phyloP scores from a whole-genome alignment of 2,329 filamentous ascomycete genomes.

The Atkinsonella hypoxylon region DNA sequence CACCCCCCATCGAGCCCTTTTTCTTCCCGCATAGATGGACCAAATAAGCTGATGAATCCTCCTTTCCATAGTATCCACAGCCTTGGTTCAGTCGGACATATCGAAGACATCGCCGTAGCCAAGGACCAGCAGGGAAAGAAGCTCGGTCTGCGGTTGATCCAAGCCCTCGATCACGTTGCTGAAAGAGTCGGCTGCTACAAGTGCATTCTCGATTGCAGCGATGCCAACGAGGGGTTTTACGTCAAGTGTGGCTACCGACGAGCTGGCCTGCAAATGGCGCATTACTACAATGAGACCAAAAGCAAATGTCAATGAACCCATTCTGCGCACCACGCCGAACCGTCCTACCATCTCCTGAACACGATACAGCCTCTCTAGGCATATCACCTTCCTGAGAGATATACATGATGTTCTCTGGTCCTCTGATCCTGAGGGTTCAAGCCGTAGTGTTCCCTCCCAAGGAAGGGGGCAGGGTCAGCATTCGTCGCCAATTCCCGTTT shows the following conservation, averaged over 20 bases:
- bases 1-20: too few relatives aligned
- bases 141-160: slow-evolving; percentile 81
- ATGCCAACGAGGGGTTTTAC: slow-evolving; percentile 95
- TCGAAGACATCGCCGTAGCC: slow-evolving; percentile 93
- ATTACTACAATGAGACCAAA: slow-evolving; percentile 64
- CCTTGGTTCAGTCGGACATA: slow-evolving; percentile 79
- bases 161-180: slow-evolving; percentile 82
- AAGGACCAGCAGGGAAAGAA: slow-evolving; percentile 98
- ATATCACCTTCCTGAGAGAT: too few relatives aligned
- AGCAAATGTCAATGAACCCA: slow-evolving; percentile 26
- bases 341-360: too few relatives aligned
- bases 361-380: too few relatives aligned
- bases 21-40: too few relatives aligned
- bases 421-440: too few relatives aligned
- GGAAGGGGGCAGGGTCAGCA: too few relatives aligned
- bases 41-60: slow-evolving; percentile 9
- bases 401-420: too few relatives aligned
- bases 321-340: neutral
- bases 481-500: too few relatives aligned
- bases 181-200: slow-evolving; percentile 90
- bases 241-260: slow-evolving; percentile 93
- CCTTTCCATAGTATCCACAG: slow-evolving; percentile 53
- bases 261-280: slow-evolving; percentile 91
- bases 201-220: slow-evolving; percentile 92
- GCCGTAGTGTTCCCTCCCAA: too few relatives aligned